Conservation (phyloP, 2,329 filamentous ascomycete species). For the Sporothrix globosa region DNA sequence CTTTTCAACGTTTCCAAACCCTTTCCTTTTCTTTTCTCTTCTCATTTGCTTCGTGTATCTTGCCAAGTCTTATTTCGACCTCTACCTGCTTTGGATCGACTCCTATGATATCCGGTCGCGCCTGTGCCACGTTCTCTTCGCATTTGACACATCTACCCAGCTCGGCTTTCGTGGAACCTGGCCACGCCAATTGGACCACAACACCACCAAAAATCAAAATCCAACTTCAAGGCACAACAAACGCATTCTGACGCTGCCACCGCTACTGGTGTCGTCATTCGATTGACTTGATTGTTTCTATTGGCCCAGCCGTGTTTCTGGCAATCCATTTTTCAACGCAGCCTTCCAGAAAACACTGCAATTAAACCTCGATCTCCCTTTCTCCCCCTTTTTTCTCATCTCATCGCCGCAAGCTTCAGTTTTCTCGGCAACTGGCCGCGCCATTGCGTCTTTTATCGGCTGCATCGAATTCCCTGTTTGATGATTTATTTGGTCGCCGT, state of each 20-base stretch:
- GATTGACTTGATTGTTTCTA: conserved; percentile 15
- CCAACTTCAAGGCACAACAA: neutral
- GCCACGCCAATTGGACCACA: conserved; percentile 11
- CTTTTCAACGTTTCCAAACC: neutral
- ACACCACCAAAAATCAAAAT: neutral
- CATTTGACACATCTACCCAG: neutral
- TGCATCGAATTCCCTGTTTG: neutral
- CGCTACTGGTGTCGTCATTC: conserved; percentile 20
- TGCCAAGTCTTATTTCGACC: neutral
- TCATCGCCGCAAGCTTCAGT: neutral
- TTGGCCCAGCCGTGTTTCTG: neutral
- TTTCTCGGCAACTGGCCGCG: neutral
- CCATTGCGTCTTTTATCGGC: neutral
- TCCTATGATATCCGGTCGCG: conserved; percentile 6
- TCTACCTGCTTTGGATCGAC: neutral
- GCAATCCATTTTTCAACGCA: conserved; percentile 14
- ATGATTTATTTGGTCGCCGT: conserved; percentile 1
- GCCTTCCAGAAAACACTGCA: conserved; percentile 4
- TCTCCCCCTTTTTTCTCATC: conserved; percentile 15
- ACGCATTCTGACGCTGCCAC: conserved; percentile 2
- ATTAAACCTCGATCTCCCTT: conserved; percentile 12
- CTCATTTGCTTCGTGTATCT: neutral
- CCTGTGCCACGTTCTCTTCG: conserved; percentile 5
- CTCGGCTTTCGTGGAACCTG: conserved; percentile 14
- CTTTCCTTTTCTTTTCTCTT: neutral